Base-by-base conservation (phyloP, 2,329 filamentous ascomycete species). In the Cladosporium colombiae region DNA sequence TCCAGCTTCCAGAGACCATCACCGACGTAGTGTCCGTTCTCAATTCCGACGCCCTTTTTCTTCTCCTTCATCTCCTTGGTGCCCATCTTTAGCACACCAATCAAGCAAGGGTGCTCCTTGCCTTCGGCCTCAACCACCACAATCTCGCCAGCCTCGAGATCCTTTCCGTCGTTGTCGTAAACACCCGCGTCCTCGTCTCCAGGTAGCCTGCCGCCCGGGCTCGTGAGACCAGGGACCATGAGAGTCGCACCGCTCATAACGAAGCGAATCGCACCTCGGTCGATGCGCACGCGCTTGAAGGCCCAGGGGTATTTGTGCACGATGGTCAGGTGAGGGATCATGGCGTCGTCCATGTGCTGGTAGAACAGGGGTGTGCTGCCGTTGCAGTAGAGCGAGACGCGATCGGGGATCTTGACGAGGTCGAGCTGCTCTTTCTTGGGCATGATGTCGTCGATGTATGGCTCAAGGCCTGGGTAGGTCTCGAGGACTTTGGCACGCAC, bases 191-290 rank as follows among this genome's bases (percentile, higher is more conserved):
- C 76, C 35, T 78, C 76, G 68, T 73, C 33, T 25, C 86, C 81
- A 0, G 95, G 95, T 73, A 99, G 79, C 57, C 91, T 79, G 0
- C 95, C 95, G 0, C 95, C 95, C 0, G 88, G 80, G 23, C 88
- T 92, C 31, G 95, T 99, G 72, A 99, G 79, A 0, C 95, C 95
- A 0, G 95, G 95, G 1, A 93, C 94, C 95, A 99, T 99, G 69
- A 99, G 88, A 16, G 94, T 92, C 0, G 95, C 95, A 53, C 95
- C 95, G 0, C 89, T 91, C 1, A 99, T 86, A 29, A 99, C 94
- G 81, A 99, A 99, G 68, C 95, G 91, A 75, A 99, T 98, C 5
- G 95, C 95, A 68, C 95, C 95, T 59, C 95, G 88, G 79, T 99
- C 95, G 78, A 98, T 96, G 66, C 93, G 90, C 66, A 99, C 84